Evolutionary conservation across 1,284 basidiomycete genomes (phyloP).

Genomic region (Trichosporon sp.): DNA sequence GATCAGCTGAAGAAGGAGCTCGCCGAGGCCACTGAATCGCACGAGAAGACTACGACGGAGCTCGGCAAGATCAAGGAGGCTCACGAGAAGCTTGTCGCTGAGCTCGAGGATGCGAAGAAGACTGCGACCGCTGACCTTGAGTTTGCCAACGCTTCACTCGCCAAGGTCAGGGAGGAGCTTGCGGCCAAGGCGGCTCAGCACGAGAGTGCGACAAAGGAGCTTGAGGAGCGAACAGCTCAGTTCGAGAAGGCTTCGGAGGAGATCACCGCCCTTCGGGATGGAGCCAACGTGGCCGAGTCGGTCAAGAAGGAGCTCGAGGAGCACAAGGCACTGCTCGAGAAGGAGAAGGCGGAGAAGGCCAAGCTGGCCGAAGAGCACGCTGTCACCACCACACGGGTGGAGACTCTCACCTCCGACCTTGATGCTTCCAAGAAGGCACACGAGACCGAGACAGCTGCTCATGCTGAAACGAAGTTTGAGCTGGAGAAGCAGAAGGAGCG

Average conservation of each 20-base stretch:
- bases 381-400: neutral
- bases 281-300: constrained; percentile 17
- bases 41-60: constrained; percentile 2
- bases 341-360: constrained; percentile 5
- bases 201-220: neutral
- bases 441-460: constrained; percentile 2
- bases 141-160: neutral
- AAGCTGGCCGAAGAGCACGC: constrained; percentile 6
- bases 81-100: neutral
- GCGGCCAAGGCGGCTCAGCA: neutral
- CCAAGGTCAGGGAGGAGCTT: constrained; percentile 3
- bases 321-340: constrained; percentile 5
- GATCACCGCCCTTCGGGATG: constrained; percentile 18
- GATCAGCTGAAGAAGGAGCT: constrained; percentile 4
- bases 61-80: neutral
- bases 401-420: constrained; percentile 10
- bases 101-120: neutral
- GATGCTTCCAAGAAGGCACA: constrained; percentile 1
- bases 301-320: constrained; percentile 12
- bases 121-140: neutral
- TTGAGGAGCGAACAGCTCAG: constrained; percentile 1
- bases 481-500: neutral
- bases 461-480: neutral
- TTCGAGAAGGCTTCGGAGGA: constrained; percentile 4
- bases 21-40: constrained; percentile 2